phyloP scores from a whole-genome alignment of 345 rosid species.

The Brassica cretica region DNA sequence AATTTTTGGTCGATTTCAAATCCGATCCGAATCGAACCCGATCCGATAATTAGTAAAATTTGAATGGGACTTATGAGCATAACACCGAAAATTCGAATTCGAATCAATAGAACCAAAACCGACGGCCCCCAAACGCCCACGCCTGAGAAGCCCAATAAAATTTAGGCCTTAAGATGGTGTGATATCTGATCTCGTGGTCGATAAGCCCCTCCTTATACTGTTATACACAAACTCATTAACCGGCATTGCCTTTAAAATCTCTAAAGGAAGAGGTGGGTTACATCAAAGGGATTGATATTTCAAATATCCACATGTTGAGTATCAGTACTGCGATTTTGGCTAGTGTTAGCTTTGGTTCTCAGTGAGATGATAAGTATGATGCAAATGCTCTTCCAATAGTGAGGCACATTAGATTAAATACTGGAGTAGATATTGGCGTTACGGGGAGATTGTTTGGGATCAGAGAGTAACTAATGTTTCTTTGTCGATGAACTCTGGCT shows the following conservation, averaged over 20 bases:
- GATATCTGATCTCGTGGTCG: slow-evolving; percentile 42
- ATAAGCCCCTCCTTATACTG: slow-evolving; percentile 23
- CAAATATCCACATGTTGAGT: slow-evolving; percentile 43
- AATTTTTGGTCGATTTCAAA: too few species aligned
- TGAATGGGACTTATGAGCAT: too few species aligned
- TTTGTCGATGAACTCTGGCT: slow-evolving; percentile 37
- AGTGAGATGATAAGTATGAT: slow-evolving; percentile 51
- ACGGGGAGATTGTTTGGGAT: slow-evolving; percentile 50
- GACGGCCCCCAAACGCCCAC: too few species aligned
- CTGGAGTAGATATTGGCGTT: slow-evolving; percentile 41
- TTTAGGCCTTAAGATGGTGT: slow-evolving; percentile 33
- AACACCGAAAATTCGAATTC: too few species aligned
- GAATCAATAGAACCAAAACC: too few species aligned
- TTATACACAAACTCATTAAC: slow-evolving; percentile 34
- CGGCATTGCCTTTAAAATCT: slow-evolving; percentile 53
- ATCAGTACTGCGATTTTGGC: slow-evolving; percentile 43
- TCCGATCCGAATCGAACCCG: too few species aligned
- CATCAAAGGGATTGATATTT: slow-evolving; percentile 45
- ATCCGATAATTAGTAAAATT: too few species aligned
- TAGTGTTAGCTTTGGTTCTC: slow-evolving; percentile 50
- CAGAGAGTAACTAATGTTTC: slow-evolving; percentile 43
- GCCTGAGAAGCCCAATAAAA: slow-evolving; percentile 31
- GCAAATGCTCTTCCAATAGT: slow-evolving; percentile 48
- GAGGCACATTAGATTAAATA: slow-evolving; percentile 40
- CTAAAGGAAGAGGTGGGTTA: slow-evolving; percentile 58